Conservation (phyloP, 768 basidiomycete species). For the Mycena metata region DNA sequence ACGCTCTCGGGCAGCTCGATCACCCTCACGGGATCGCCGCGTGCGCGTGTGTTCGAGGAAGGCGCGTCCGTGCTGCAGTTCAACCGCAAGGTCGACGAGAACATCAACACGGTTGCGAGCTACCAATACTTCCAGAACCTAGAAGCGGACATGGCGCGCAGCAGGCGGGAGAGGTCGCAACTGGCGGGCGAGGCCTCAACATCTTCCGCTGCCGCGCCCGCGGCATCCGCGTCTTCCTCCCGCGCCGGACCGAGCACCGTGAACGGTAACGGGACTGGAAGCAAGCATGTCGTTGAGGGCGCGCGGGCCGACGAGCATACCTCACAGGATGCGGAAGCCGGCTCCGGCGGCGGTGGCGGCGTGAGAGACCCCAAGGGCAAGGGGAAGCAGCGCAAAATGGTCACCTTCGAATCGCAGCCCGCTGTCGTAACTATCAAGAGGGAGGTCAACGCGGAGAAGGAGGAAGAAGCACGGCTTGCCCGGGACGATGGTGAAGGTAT, state of each 20-base stretch:
- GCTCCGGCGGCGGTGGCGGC: slow-evolving; percentile 11
- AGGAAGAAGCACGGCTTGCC: slow-evolving; percentile 46
- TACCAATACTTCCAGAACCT: slow-evolving; percentile 59
- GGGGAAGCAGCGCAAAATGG: slow-evolving; percentile 75
- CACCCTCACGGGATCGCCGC: slow-evolving; percentile 46
- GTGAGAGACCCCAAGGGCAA: slow-evolving; percentile 61
- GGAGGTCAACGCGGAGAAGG: slow-evolving; percentile 50
- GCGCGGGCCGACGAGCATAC: slow-evolving; percentile 27
- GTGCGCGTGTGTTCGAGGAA: slow-evolving; percentile 38
- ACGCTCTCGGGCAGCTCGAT: slow-evolving; percentile 43
- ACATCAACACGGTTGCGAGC: slow-evolving; percentile 60
- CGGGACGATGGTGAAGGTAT: slow-evolving; percentile 61
- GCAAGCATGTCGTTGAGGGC: slow-evolving; percentile 28
- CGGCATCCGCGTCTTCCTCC: neutral
- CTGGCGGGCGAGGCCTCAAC: neutral
- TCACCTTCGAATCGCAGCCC: slow-evolving; percentile 77
- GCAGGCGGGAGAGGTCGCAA: slow-evolving; percentile 38
- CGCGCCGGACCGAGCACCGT: slow-evolving; percentile 37
- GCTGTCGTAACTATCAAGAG: slow-evolving; percentile 63
- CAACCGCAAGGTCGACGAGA: slow-evolving; percentile 54
- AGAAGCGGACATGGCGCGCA: slow-evolving; percentile 59
- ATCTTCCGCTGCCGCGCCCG: slow-evolving; percentile 13
- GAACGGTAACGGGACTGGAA: slow-evolving; percentile 19
- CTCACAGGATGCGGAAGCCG: slow-evolving; percentile 36
- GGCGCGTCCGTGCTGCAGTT: slow-evolving; percentile 58